Percentiles rank a stretch among this genome's conserved stretches.
Conservation (phyloP, 139 green algal genomes). For the Asterochloris sp. region DNA sequence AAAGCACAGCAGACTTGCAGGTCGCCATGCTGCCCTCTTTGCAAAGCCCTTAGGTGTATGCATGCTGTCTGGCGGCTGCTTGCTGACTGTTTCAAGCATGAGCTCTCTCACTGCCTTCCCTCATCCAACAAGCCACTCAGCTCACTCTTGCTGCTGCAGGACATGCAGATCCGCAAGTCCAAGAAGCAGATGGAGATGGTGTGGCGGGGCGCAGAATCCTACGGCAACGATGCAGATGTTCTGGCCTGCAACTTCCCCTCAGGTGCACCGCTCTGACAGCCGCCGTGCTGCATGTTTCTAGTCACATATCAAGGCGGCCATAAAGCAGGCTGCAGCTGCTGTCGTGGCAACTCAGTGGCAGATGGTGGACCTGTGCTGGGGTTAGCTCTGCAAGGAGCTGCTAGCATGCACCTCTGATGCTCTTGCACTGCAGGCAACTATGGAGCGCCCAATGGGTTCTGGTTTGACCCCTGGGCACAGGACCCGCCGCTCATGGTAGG, state of each 20-base stretch:
- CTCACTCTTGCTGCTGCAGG: conserved; percentile 19
- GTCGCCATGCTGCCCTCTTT: too few relatives aligned
- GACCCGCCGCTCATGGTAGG: conserved; percentile 53
- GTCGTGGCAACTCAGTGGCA: background rate
- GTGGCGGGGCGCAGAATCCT: conserved; percentile 60
- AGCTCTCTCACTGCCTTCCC: too few relatives aligned
- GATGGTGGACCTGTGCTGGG: background rate
- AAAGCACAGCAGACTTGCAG: too few relatives aligned
- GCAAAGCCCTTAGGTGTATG: too few relatives aligned
- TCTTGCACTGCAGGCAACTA: conserved; percentile 63
- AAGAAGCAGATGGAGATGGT: conserved; percentile 62
- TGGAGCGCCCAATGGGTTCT: conserved; percentile 70
- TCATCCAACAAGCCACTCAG: too few relatives aligned
- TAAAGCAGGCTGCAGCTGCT: background rate
- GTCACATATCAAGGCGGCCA: background rate
- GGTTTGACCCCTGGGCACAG: conserved; percentile 54
- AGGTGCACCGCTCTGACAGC: conserved; percentile 5
- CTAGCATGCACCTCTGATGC: background rate
- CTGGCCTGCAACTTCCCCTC: conserved; percentile 56
- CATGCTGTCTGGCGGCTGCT: too few relatives aligned
- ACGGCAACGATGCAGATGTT: conserved; percentile 49
- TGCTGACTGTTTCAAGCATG: too few relatives aligned
- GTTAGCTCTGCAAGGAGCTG: background rate
- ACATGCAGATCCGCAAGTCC: conserved; percentile 34
- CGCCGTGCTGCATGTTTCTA: background rate